Evolutionary conservation across 1,284 basidiomycete species (phyloP), one percentile per base, ranked within the genome.

Genomic region (Austropuccinia psidii): DNA sequence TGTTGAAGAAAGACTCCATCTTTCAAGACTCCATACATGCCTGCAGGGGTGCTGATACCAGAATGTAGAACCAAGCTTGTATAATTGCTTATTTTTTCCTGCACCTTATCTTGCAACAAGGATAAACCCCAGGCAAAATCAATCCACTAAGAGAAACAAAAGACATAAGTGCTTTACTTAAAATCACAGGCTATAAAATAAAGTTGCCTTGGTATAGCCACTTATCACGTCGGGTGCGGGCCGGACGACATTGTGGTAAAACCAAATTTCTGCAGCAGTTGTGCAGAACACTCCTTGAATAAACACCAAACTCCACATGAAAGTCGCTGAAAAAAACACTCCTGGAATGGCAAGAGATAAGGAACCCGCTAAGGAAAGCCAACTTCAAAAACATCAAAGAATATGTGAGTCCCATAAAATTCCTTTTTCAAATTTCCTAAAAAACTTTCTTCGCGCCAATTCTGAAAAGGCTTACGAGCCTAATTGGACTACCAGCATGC

Each of bases 121-220:
- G 72, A 65, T 41, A 73, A 27, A 37, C 65, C 47, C 72, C 72
- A 73, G 24, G 72, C 72, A 43, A 65, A 73, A 39, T 66, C 50
- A 37, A 52, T 73, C 72, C 72, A 73, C 72, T 73, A 27, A 35
- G 31, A 55, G 17, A 27, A 31, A n/a, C n/a, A n/a, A n/a, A n/a
- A n/a, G n/a, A n/a, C n/a, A n/a, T n/a, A n/a, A n/a, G n/a, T n/a
- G n/a, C n/a, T n/a, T n/a, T n/a, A n/a, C n/a, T n/a, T n/a, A n/a
- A n/a, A n/a, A n/a, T n/a, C n/a, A n/a, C n/a, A n/a, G n/a, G n/a
- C n/a, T n/a, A n/a, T n/a, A n/a, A n/a, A n/a, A n/a, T n/a, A n/a
- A n/a, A n/a, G n/a, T 35, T n/a, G 66, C 72, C 54, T 55, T 73
- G 8, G 72, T 73, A 45, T 73, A 73, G 15, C 72, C 72, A 66